Evolutionary conservation across 345 rosid genomes (phyloP), one percentile per base, ranked within the genome.

Genomic region (Aquilaria yunnanensis): DNA sequence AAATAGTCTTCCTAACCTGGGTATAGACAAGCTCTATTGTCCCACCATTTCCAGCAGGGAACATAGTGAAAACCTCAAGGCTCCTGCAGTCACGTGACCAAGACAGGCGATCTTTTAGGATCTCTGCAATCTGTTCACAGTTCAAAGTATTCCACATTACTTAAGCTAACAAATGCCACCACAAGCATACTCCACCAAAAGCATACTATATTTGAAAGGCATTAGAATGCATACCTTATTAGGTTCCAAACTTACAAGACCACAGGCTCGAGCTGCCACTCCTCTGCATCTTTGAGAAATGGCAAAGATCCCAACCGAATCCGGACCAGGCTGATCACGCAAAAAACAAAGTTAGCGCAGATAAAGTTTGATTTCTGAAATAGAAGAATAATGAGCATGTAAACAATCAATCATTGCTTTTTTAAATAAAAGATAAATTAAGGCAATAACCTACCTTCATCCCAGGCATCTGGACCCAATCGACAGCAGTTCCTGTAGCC

Each of bases 401-500:
- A 32, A 14, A 41, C 57, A 47, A 69, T 23, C 53, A 51, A 51
- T 56, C 45, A 53, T 51, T 4, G 2, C 4, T 8, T 37, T 37
- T 37, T 23, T 23, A 51, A 47, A 4, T 23, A 11, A 57, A 61
- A 31, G 47, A 10, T 4, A 45, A 10, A 62, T 14, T 33, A 32
- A 49, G 23, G 59, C 56, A 60, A 32, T 30, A 11, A 54, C 66
- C 6, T 56, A 95, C 99, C 99, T 95, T 95, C 99, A 95, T 95
- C 97, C 99, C 99, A 83, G 98, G 97, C 99, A 95, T 87, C 89
- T 95, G 99, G 85, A 95, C 97, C 99, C 99, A 95, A 84, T 95
- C 98, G 67, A 95, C 97, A 89, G 97, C 98, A 83, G 99, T 95
- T 95, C 99, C 99, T 65, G 98, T 95, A 87, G 99, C 99, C 97